phyloP scores from a whole-genome alignment of 225 moss, liverwort and hornwort genomes.

The Ulota crispa region DNA sequence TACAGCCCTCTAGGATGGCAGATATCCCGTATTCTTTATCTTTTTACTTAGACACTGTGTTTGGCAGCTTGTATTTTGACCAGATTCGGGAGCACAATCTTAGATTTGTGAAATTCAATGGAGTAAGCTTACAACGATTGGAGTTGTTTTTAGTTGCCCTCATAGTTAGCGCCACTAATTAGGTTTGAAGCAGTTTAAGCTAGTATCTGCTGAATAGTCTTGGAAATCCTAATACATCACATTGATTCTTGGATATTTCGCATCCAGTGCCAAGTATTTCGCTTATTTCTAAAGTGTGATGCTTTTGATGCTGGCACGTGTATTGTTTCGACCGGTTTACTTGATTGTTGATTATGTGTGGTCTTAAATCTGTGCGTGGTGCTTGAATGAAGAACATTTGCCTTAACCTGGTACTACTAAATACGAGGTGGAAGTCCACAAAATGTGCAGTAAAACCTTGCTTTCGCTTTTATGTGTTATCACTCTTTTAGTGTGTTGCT shows the following conservation, averaged over 20 bases:
- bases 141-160: background rate
- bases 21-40: background rate
- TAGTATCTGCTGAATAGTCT: background rate
- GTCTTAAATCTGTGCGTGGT: background rate
- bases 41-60: background rate
- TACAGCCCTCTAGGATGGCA: background rate
- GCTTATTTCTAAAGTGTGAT: background rate
- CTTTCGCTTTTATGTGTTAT: background rate
- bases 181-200: slow-evolving; percentile 9
- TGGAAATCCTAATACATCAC: background rate
- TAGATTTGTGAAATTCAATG: background rate
- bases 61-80: background rate
- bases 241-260: background rate
- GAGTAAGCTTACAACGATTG: background rate
- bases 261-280: background rate
- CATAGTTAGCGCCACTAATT: background rate
- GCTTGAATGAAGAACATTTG: background rate
- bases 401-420: background rate
- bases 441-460: background rate
- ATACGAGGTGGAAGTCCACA: background rate
- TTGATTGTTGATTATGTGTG: background rate
- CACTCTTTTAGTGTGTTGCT: too few species aligned
- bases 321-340: background rate
- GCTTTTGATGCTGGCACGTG: background rate
- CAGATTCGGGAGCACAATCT: background rate